Base-by-base conservation (phyloP, 2,329 filamentous ascomycete species). In the Fusarium sp. region DNA sequence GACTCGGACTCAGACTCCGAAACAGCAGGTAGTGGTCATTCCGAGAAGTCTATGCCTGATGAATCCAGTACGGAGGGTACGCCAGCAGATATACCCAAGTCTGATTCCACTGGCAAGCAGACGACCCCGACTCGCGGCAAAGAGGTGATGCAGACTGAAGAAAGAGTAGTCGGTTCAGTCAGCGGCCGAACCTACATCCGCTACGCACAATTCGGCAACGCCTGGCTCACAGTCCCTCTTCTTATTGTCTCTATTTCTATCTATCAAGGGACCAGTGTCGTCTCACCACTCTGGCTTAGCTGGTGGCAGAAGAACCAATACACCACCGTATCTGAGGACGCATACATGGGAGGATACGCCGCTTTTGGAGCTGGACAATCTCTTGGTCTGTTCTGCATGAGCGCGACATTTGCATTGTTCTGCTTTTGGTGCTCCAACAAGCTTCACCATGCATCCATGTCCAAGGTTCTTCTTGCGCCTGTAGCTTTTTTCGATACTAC, bases 401-500 rank as follows among this genome's bases (percentile, higher is more conserved):
- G 58, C 2, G 58, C 69, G 1, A 64, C 58, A 0, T 72, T 72
- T 60, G 69, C 69, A 0, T 9, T 72, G 8, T 72, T 72, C 18
- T 72, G 69, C 25, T 72, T 72, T 25, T 72, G 69, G 69, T 72
- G 69, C 10, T 72, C 69, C 2, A 72, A 72, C 53, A 64, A 72
- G 7, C 69, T 72, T 38, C 69, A 72, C 6, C 57, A 46, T 7
- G 69, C 64, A 0, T 44, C 53, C 6, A 46, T 72, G 42, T 54
- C 64, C 9, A 64, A 62, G 6, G 58, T 72, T 0, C 28, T 72
- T 10, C 38, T 59, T 3, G 69, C 69, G 0, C 69, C 69, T 1
- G 38, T 72, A 1, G 64, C 69, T 6, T 72, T 72, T 47, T 72
- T 72, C 2, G 69, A 72, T 18, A 72, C 69, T 3, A 72, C 69